Evolutionary conservation across 257 asterid genomes (phyloP).

Genomic region (Solanum sejunctum): DNA sequence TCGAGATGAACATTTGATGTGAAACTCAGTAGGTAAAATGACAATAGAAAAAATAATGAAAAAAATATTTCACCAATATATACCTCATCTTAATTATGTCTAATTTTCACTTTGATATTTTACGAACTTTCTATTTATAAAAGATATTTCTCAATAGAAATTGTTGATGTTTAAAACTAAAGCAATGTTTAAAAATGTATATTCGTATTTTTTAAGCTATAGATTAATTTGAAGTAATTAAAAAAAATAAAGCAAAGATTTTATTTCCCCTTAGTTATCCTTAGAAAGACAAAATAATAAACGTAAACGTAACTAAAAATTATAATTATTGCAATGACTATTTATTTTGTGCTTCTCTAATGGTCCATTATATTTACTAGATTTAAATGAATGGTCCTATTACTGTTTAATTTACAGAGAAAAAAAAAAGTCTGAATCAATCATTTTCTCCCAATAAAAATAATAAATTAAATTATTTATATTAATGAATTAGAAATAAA

Average conservation of each 20-base stretch:
- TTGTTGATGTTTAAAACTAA: background rate
- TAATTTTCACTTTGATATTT: background rate
- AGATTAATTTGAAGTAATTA: background rate
- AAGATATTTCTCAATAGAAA: background rate
- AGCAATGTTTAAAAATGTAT: background rate
- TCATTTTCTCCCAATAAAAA: background rate
- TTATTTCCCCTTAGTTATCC: background rate
- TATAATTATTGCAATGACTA: background rate
- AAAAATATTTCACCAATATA: background rate
- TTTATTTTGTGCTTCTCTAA: background rate
- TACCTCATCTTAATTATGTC: background rate
- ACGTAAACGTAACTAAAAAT: background rate
- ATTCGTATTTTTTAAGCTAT: background rate
- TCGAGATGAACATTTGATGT: no score
- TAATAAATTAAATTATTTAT: background rate
- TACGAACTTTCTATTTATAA: background rate
- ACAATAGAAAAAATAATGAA: background rate
- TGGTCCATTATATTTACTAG: conserved; percentile 1
- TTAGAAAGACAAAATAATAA: background rate
- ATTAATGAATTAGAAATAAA: background rate
- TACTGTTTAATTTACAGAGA: background rate
- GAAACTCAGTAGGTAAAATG: no score
- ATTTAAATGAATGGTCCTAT: background rate
- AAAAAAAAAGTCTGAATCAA: background rate
- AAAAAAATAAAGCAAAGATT: background rate